A percentile compares a stretch with the other conserved stretches of the same genome.
These are phyloP conservation scores for Solanum hybrid DNA, from an alignment of 305 asterid species.

Conservation along the genomic window DNA sequence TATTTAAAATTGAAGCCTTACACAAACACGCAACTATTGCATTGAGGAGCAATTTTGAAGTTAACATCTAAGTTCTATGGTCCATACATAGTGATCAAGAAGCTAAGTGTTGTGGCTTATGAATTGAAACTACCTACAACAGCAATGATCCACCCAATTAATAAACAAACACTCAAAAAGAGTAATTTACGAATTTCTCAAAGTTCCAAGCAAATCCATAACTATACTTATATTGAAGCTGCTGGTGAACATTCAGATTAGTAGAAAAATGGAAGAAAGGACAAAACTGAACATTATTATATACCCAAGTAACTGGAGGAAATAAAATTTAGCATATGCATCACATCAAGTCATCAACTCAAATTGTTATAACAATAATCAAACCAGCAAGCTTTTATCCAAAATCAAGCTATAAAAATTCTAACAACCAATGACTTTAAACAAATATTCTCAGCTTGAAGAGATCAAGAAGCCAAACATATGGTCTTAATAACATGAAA, in stretches of 20 bases:
- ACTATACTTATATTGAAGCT: background rate
- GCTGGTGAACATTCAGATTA: background rate
- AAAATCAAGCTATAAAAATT: background rate
- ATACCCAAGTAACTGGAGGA: background rate
- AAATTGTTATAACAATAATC: too few relatives aligned
- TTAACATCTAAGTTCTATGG: background rate
- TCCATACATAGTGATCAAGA: background rate
- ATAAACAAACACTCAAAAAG: background rate
- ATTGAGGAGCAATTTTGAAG: background rate
- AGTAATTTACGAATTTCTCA: background rate
- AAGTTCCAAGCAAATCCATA: background rate
- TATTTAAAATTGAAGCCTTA: background rate
- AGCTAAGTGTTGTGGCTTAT: background rate
- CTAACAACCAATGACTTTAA: background rate
- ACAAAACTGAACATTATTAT: background rate
- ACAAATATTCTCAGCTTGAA: background rate
- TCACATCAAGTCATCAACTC: background rate
- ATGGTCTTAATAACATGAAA: background rate
- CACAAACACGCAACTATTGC: background rate
- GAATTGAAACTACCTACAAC: background rate
- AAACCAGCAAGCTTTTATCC: background rate
- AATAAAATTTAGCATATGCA: background rate
- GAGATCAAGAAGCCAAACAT: background rate
- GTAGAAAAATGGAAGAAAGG: background rate
- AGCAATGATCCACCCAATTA: background rate